Conservation (phyloP, 2,329 filamentous ascomycete genomes). For the Sclerotiophoma versabilis region DNA sequence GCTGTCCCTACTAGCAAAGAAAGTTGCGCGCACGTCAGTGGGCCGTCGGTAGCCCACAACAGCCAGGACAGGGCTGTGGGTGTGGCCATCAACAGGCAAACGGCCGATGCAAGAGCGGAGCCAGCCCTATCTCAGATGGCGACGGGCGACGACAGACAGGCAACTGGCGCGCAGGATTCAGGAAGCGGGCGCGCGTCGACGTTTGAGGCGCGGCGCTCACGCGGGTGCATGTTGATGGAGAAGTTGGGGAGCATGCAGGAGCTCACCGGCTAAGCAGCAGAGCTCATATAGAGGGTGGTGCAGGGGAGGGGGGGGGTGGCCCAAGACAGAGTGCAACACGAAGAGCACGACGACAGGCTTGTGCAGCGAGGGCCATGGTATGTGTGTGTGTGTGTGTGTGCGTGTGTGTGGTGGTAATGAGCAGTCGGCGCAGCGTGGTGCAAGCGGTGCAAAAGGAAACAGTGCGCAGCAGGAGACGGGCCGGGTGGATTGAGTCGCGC, state of each 20-base stretch:
- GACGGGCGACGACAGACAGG: conserved; percentile 24
- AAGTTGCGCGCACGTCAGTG: conserved; percentile 35
- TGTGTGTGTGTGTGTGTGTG: not conserved
- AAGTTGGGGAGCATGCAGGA: conserved; percentile 9
- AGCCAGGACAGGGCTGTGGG: conserved; percentile 24
- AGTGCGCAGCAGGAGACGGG: conserved; percentile 24
- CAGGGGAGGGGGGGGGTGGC: not conserved
- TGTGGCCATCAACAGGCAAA: conserved; percentile 25
- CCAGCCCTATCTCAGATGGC: conserved; percentile 44
- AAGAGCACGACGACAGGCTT: conserved; percentile 17
- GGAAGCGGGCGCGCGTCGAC: conserved; percentile 28
- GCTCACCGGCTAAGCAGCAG: conserved; percentile 18
- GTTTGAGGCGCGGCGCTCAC: conserved; percentile 11
- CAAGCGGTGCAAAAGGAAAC: conserved; percentile 10
- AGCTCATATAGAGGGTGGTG: no score
- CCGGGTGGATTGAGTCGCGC: conserved; percentile 24
- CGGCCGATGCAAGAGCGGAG: conserved; percentile 39
- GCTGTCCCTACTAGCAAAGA: conserved; percentile 22
- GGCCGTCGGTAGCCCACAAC: conserved; percentile 34
- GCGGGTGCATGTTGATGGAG: conserved; percentile 5
- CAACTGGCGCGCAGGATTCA: conserved; percentile 30
- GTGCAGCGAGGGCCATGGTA: conserved; percentile 26
- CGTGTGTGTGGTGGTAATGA: conserved; percentile 1
- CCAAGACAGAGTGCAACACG: not conserved
- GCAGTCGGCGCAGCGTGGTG: conserved; percentile 22